phyloP scores from a whole-genome alignment of 106 monocot species.

The Cymbidium sinense region DNA sequence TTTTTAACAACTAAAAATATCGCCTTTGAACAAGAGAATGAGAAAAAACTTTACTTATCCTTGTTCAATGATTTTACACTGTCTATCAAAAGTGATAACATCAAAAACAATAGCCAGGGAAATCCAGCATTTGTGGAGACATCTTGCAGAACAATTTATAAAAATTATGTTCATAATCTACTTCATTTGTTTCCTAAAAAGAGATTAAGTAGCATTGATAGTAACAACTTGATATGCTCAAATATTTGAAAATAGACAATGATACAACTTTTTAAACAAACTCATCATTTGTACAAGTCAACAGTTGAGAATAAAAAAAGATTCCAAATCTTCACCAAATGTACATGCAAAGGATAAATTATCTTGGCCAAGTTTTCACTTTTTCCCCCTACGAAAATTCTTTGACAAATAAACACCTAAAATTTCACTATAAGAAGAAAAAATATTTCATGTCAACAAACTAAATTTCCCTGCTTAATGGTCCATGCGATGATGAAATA shows the following conservation, averaged over 20 bases:
- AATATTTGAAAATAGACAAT: background rate
- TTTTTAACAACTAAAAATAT: background rate
- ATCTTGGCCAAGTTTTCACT: background rate
- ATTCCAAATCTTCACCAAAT: background rate
- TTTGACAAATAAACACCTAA: background rate
- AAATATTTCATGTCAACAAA: background rate
- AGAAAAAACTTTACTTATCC: background rate
- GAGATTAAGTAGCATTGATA: background rate
- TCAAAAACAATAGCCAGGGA: background rate
- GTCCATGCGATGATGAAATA: background rate
- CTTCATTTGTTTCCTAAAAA: background rate
- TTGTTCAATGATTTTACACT: background rate
- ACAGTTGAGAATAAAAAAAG: background rate
- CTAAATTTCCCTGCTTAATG: background rate
- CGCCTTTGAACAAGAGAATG: too few species aligned
- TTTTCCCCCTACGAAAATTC: background rate
- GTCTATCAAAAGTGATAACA: background rate
- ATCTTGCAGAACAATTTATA: background rate
- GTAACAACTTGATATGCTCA: background rate
- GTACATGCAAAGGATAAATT: background rate
- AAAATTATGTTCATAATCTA: background rate
- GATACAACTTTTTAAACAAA: background rate
- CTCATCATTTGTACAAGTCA: background rate
- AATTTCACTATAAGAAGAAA: background rate
- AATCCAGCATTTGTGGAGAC: background rate